Evolutionary conservation across 1,139 yeast species (phyloP).

Genomic region (Diutina catenulata): DNA sequence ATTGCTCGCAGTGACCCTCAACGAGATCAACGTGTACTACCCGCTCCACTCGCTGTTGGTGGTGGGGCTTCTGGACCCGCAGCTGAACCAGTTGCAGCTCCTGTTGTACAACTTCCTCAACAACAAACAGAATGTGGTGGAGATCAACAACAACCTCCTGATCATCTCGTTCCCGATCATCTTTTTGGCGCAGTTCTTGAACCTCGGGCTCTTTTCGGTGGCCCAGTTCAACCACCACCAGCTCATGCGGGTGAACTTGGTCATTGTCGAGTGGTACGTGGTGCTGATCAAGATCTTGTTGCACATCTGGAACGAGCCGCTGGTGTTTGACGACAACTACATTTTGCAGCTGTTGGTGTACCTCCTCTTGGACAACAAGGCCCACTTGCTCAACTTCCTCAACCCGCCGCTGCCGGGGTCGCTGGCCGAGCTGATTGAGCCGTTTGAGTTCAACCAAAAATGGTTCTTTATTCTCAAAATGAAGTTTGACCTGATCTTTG

Average conservation of each 20-base stretch:
- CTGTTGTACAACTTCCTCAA: not conserved
- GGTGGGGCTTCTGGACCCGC: not conserved
- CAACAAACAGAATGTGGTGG: conserved; percentile 1
- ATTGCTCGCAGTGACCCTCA: conserved; percentile 25
- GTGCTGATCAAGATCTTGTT: conserved; percentile 22
- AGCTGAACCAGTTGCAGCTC: not conserved
- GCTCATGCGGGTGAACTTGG: conserved; percentile 5
- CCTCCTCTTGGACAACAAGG: conserved; percentile 1
- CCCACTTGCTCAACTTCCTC: not conserved
- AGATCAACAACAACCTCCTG: conserved; percentile 12
- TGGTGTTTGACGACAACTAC: conserved; percentile 3
- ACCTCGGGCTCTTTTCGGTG: conserved; percentile 6
- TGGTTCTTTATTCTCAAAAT: conserved; percentile 1
- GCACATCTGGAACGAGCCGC: conserved; percentile 3
- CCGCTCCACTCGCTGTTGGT: conserved; percentile 6
- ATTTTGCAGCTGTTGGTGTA: conserved; percentile 2
- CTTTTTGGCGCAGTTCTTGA: conserved; percentile 21
- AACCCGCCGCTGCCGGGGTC: not conserved
- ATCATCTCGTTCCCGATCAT: conserved; percentile 35
- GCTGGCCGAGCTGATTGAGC: not conserved
- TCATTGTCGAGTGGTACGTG: conserved; percentile 29
- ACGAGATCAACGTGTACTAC: conserved; percentile 16
- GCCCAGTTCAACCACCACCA: not conserved
- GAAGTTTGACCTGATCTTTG: not conserved
- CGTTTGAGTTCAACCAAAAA: not conserved